Evolutionary conservation across 2,329 filamentous ascomycete genomes (phyloP), one percentile per base, ranked within the genome.

Genomic region (Chrysosporium queenslandicum): DNA sequence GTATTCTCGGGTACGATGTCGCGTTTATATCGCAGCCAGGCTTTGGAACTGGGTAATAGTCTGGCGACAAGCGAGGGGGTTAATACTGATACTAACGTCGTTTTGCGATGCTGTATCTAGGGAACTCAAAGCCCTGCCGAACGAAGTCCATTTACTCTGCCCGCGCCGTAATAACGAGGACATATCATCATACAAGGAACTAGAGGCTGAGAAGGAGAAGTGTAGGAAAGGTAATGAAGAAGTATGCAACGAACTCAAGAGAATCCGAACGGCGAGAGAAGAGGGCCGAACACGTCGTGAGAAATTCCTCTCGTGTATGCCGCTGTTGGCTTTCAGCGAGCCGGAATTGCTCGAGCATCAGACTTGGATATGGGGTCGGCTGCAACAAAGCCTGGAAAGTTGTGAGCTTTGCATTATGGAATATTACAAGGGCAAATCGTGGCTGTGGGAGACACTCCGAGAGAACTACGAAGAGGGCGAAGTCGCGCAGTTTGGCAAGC

Each of bases 381-480:
- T 85, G 18, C 78, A 83, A 56, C 65, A 71, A 9, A 77, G 77
- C 36, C 72, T 90, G 21, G 78, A 74, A 53, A 74, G 70, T 53
- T 90, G 86, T 66, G 79, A 87, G 50, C 74, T 78, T 48, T 90
- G 86, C 63, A 82, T 86, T 48, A 76, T 81, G 56, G 82, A 82
- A 59, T 90, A 86, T 77, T 86, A 90, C 66, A 81, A 80, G 63
- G 77, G 77, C 27, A 82, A 86, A 56, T 78, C 78, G 55, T 70
- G 73, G 52, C 78, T 85, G 57, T 69, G 86, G 29, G 78, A 81
- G 55, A 73, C 78, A 45, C 72, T 88, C 51, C 74, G 78, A 59
- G 78, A 82, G 75, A 67, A 66, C 37, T 74, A 74, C 50, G 70
- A 74, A 34, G 72, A 74, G 20, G 66, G 68, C 41, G 72, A 74